Percentiles rank a stretch among this genome's conserved stretches.
Conservation (phyloP, 2,329 filamentous ascomycete genomes). For the Sphaceloma murrayae region DNA sequence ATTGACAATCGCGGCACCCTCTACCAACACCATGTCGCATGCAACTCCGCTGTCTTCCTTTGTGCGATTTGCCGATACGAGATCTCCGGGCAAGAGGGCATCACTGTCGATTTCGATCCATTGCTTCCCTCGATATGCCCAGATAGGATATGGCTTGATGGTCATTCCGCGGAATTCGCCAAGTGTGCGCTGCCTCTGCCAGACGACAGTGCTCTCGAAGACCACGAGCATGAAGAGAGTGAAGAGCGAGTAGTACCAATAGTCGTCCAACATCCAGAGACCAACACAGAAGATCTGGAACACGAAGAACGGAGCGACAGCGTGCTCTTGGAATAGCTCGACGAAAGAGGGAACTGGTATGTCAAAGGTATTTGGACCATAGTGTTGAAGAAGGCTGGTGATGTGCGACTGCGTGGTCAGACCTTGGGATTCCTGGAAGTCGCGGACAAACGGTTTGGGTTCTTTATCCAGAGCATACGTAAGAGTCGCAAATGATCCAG, state of each 20-base stretch:
- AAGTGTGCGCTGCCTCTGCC: slow-evolving; percentile 92
- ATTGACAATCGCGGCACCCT: slow-evolving; percentile 95
- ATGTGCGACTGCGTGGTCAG: slow-evolving; percentile 66
- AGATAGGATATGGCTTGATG: slow-evolving; percentile 95
- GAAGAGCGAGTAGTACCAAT: slow-evolving; percentile 99
- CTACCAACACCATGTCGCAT: slow-evolving; percentile 91
- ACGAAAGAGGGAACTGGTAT: slow-evolving; percentile 93
- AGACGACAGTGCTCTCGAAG: slow-evolving; percentile 97
- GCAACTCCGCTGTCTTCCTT: slow-evolving; percentile 96
- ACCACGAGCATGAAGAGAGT: slow-evolving; percentile 96
- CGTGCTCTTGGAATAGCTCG: slow-evolving; percentile 95
- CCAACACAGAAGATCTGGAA: slow-evolving; percentile 99
- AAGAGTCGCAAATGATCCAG: slow-evolving; percentile 69
- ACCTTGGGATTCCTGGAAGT: slow-evolving; percentile 73
- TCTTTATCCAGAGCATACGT: slow-evolving; percentile 75
- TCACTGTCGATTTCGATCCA: slow-evolving; percentile 88
- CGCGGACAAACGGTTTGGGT: slow-evolving; percentile 66
- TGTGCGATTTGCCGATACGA: slow-evolving; percentile 83
- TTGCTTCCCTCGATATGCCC: slow-evolving; percentile 75
- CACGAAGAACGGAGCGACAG: slow-evolving; percentile 97
- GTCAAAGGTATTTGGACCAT: slow-evolving; percentile 92
- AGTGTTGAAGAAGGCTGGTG: slow-evolving; percentile 75
- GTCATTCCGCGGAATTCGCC: slow-evolving; percentile 98
- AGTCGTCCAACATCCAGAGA: slow-evolving; percentile 96
- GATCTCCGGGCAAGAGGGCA: slow-evolving; percentile 81